Base-by-base conservation (phyloP, 495 filamentous ascomycete genomes). In the Annulohypoxylon moriforme region DNA sequence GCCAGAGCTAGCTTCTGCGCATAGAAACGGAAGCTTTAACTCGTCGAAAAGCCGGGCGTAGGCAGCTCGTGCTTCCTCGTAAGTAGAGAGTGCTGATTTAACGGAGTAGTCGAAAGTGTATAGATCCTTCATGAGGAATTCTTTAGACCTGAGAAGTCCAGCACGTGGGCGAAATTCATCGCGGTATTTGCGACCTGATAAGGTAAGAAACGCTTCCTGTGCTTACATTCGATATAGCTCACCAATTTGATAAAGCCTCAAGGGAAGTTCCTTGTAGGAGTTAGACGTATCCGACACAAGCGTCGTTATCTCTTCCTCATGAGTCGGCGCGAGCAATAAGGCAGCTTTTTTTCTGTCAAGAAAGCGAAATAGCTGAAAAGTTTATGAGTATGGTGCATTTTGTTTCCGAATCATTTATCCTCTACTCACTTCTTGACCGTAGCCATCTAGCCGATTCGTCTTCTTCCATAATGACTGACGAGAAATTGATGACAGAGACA, bases 101-200 rank as follows among this genome's bases (percentile, higher is more conserved):
- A 85, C 74, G 38, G 81, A 90, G 60, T 83, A 81, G 79, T 99
- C 96, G 72, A 99, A 99, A 0, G 96, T 98, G 76, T 99, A 99
- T 1, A 99, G 87, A 78, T 99, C 96, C 80, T 99, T 99, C 96
- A 99, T 99, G 60, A 93, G 80, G 73, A 99, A 99, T 73, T 99
- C 96, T 67, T 92, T 89, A 0, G 93, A 91, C n/a, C 96, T 89
- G 10, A 99, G 85, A 1, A 98, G 84, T 11, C 96, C 96, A 71
- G 97, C 92, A 36, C 96, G 85, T 6, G 96, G 96, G 24, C 96
- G 86, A 40, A 89, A 85, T 75, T 99, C 96, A 82, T 99, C 95
- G 53, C 96, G 89, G 75, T 97, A 99, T 81, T 99, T 99, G 44
- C 95, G 88, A 5, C 93, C 91, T 93, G 49, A 33, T 13, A n/a